phyloP scores from a whole-genome alignment of 805 yeast species.

The Grigorovia humatica region DNA sequence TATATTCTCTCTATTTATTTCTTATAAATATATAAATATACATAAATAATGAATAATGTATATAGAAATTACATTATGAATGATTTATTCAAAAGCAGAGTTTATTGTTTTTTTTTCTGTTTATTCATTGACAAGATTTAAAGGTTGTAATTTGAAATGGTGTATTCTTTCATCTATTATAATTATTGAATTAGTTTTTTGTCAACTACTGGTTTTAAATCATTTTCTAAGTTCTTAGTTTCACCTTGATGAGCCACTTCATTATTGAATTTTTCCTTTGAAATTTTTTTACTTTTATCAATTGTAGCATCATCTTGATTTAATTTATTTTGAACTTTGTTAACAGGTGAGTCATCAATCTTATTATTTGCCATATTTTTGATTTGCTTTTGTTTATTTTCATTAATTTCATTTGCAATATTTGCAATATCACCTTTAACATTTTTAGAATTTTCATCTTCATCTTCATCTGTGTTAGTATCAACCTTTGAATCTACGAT shows the following conservation, averaged over 20 bases:
- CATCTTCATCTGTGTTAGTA: neutral
- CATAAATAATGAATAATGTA: too few species aligned
- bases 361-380: neutral
- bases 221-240: slow-evolving; percentile 19
- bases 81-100: too few species aligned
- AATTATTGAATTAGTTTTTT: neutral
- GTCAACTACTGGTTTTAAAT: slow-evolving; percentile 11
- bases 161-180: neutral
- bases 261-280: slow-evolving; percentile 21
- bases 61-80: too few species aligned
- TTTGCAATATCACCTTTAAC: neutral
- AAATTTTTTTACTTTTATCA: slow-evolving; percentile 5
- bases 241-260: slow-evolving; percentile 25
- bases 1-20: too few species aligned
- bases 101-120: neutral
- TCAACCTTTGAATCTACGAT: neutral
- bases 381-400: neutral
- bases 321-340: slow-evolving; percentile 1
- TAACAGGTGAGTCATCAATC: neutral
- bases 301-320: slow-evolving; percentile 1
- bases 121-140: too few species aligned
- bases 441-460: neutral
- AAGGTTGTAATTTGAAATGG: neutral
- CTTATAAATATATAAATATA: too few species aligned
- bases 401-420: neutral